A percentile compares a stretch with the other conserved stretches of the same genome.
phyloP scores from a whole-genome alignment of 148 eudicot genomes.

The Arctostaphylos glauca region DNA sequence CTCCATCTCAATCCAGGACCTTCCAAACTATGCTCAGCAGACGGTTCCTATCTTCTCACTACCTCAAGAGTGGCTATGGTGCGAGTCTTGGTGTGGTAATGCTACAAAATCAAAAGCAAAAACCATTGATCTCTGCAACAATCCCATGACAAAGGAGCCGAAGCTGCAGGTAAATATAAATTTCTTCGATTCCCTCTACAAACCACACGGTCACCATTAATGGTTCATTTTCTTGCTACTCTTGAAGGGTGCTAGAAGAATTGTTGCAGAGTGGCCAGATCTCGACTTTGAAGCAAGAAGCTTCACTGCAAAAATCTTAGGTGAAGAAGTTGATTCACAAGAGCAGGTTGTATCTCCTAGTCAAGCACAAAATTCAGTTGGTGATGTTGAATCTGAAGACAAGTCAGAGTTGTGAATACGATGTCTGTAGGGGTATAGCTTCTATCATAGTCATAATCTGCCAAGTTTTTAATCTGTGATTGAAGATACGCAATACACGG shows the following conservation, averaged over 20 bases:
- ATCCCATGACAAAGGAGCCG: constrained; percentile 99
- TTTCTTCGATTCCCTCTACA: neutral
- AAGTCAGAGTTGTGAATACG: constrained; percentile 60
- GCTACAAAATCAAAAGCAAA: constrained; percentile 85
- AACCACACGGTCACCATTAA: neutral
- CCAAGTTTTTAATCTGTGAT: neutral
- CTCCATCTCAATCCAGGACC: constrained; percentile 55
- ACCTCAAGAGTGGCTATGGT: constrained; percentile 99
- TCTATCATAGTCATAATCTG: neutral
- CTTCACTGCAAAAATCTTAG: constrained; percentile 70
- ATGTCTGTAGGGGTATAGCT: neutral
- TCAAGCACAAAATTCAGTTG: constrained; percentile 16
- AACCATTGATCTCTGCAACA: constrained; percentile 95
- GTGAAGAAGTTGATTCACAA: constrained; percentile 54
- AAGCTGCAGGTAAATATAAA: constrained; percentile 71
- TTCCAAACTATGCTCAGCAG: constrained; percentile 98
- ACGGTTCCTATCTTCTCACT: constrained; percentile 92
- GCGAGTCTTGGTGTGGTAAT: constrained; percentile 99
- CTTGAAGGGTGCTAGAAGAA: constrained; percentile 86
- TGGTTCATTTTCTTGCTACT: neutral
- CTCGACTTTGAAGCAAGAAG: constrained; percentile 79
- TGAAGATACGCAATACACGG: neutral
- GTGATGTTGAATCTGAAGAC: constrained; percentile 30
- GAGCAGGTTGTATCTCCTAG: constrained; percentile 32
- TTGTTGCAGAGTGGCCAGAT: constrained; percentile 83